Evolutionary conservation across 495 filamentous ascomycete species (phyloP), one percentile per base, ranked within the genome.

Genomic region (Umbilicaria muhlenbergii): DNA sequence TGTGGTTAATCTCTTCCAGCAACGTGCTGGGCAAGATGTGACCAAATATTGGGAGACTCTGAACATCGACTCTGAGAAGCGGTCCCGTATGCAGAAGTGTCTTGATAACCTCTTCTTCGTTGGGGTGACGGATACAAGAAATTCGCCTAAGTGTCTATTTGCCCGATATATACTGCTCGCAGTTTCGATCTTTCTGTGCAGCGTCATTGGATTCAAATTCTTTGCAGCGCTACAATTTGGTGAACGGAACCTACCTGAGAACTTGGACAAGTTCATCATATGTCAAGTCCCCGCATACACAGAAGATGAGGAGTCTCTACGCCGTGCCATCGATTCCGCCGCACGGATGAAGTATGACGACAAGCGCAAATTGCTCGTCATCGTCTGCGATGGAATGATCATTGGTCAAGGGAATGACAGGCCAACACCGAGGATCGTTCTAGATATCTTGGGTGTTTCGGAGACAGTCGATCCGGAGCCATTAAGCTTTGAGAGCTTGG

Each of bases 271-370:
- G 58, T 99, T 99, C 58, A 68, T 99, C 56, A 96, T 98, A 48
- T 96, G 91, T 66, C 82, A 94, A 60, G 85, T 98, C 42, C 91
- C 91, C 15, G 91, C 91, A 11, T 98, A 98, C 57, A 98, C 91
- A 0, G 91, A 98, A 67, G 91, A 88, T 46, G 91, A 98, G 65
- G 88, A 98, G 58, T 81, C 85, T 15, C 64, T 98, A 16, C 73
- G 91, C 38, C 88, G 93, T 54, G 88, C 86, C 31, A 71, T 98
- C 5, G 91, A 98, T 58, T 96, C 91, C 3, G 70, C 95, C 46
- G 94, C 91, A 14, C 86, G 86, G 14, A 70, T 98, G 32, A 78
- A 91, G 44, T 98, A 98, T 51, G 91, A 98, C 61, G 94, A 98
- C 64, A 98, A 98, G 68, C 69, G 87, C 42, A 94, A 94, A 62